Conservation (phyloP, 1,139 yeast genomes). For the Magnusiomyces clavatus region DNA sequence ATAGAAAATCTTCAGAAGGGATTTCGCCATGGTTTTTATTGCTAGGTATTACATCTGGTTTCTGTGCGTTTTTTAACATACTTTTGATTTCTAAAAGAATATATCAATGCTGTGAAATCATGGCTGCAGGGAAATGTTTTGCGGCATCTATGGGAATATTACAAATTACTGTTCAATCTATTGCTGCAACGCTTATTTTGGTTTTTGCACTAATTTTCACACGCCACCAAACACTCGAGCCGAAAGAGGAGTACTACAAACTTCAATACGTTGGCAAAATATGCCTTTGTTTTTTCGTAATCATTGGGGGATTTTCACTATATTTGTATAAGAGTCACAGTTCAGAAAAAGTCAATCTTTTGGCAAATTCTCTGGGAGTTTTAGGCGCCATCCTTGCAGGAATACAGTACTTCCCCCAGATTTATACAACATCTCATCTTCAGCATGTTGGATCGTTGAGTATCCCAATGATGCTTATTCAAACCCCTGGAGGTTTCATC, state of each 20-base stretch:
- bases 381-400: slow-evolving; percentile 49
- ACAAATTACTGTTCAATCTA: slow-evolving; percentile 63
- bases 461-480: slow-evolving; percentile 74
- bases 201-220: slow-evolving; percentile 19
- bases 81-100: slow-evolving; percentile 44
- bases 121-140: slow-evolving; percentile 48
- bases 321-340: slow-evolving; percentile 28
- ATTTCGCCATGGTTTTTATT: slow-evolving; percentile 65
- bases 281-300: slow-evolving; percentile 29
- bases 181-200: slow-evolving; percentile 52
- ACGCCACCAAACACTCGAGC: slow-evolving; percentile 19
- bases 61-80: slow-evolving; percentile 63
- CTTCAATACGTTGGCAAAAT: slow-evolving; percentile 21
- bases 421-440: slow-evolving; percentile 56
- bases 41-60: slow-evolving; percentile 65
- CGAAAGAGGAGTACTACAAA: slow-evolving; percentile 21
- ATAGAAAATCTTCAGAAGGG: slow-evolving; percentile 66
- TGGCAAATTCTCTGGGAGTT: slow-evolving; percentile 59
- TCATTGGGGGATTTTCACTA: slow-evolving; percentile 30
- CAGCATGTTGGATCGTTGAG: slow-evolving; percentile 80
- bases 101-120: slow-evolving; percentile 30
- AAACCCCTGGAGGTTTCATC: slow-evolving; percentile 82
- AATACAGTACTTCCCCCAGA: slow-evolving; percentile 75
- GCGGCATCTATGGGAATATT: slow-evolving; percentile 61
- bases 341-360: slow-evolving; percentile 12